phyloP scores from a whole-genome alignment of 179 eudicot species.

The Beta corolliflora region DNA sequence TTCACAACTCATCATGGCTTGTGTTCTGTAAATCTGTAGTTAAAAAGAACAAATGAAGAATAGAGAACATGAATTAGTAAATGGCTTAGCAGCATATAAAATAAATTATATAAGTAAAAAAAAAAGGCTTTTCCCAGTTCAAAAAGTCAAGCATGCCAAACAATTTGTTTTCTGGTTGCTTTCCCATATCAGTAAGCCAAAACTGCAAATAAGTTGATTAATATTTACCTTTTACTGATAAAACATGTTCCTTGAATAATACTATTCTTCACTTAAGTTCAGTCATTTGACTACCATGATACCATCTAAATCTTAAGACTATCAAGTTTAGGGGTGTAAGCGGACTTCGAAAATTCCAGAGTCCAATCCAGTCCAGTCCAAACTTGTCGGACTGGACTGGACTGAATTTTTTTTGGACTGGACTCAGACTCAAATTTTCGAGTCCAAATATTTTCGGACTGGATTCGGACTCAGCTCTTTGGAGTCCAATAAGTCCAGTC shows the following conservation, averaged over 20 bases:
- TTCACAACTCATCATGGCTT: constrained; percentile 48
- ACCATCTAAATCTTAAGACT: background rate
- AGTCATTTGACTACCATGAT: background rate
- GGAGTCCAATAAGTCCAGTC: too few species aligned
- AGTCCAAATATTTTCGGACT: too few species aligned
- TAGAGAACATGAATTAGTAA: background rate
- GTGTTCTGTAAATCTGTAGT: constrained; percentile 26
- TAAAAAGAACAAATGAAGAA: background rate
- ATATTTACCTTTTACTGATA: background rate
- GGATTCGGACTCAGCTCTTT: too few species aligned
- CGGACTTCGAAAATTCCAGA: too few species aligned
- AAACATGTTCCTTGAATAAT: background rate
- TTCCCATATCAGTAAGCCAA: background rate
- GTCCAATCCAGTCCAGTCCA: too few species aligned
- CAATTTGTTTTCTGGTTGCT: background rate
- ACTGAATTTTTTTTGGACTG: too few species aligned
- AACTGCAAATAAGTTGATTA: background rate
- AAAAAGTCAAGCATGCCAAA: background rate
- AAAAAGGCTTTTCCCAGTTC: background rate
- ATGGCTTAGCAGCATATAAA: background rate
- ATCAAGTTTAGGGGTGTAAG: background rate
- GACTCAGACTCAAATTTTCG: too few species aligned
- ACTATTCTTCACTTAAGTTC: background rate
- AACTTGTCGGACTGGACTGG: too few species aligned
- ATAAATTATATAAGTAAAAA: background rate